Evolutionary conservation across 352 stramenopile species (phyloP).

Genomic region (Pythium graminicola): DNA sequence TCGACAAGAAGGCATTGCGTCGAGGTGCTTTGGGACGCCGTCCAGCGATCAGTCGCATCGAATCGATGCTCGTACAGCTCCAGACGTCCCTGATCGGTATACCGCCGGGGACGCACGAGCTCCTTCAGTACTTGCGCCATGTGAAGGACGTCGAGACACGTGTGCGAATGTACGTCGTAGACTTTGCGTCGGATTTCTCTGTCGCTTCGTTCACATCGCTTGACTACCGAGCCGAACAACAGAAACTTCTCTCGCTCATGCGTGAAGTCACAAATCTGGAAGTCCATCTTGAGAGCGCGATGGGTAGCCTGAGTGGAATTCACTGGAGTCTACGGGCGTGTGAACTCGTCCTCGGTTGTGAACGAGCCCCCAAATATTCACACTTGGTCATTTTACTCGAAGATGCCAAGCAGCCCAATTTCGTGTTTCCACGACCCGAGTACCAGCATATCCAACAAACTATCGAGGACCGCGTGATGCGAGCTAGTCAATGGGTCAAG

Average conservation of each 20-base stretch:
- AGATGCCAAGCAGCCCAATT: constrained; percentile 40
- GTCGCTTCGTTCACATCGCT: constrained; percentile 37
- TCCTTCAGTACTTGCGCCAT: constrained; percentile 46
- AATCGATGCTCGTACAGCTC: constrained; percentile 50
- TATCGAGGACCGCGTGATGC: constrained; percentile 57
- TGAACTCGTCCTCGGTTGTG: constrained; percentile 43
- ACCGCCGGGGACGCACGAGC: constrained; percentile 41
- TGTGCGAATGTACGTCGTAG: constrained; percentile 30
- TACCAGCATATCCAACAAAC: constrained; percentile 67
- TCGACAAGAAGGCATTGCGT: constrained; percentile 51
- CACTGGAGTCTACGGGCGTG: constrained; percentile 78
- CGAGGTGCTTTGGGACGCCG: constrained; percentile 40
- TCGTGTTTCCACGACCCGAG: constrained; percentile 55
- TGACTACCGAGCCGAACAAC: constrained; percentile 35
- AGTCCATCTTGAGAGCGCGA: constrained; percentile 43
- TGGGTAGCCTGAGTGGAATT: constrained; percentile 48
- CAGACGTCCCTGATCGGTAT: constrained; percentile 45
- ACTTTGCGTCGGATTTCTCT: constrained; percentile 51
- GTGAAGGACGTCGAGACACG: constrained; percentile 35
- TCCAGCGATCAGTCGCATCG: constrained; percentile 41
- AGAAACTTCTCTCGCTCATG: constrained; percentile 38
- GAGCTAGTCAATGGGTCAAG: constrained; percentile 56
- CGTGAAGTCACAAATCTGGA: constrained; percentile 53
- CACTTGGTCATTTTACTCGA: constrained; percentile 62
- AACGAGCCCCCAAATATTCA: constrained; percentile 49